Evolutionary conservation across 768 basidiomycete species (phyloP).

Genomic region (Tricholoma flavovirens): DNA sequence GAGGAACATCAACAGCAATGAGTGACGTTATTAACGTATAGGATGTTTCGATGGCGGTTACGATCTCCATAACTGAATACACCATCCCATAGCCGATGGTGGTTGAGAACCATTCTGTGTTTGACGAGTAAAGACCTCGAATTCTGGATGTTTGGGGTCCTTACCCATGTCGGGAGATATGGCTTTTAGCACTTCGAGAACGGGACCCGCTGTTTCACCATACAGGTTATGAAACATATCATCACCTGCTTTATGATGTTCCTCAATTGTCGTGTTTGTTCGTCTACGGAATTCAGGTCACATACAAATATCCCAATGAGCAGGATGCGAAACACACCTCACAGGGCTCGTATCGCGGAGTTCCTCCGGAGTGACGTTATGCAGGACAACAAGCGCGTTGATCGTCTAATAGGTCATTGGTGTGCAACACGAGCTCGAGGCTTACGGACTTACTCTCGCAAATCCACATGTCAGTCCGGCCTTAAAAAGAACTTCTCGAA

Average conservation of each 20-base stretch:
- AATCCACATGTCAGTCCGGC: conserved; percentile 53
- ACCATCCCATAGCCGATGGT: conserved; percentile 52
- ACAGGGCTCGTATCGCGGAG: conserved; percentile 41
- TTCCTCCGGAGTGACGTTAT: conserved; percentile 46
- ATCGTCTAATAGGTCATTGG: conserved; percentile 36
- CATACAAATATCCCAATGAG: neutral
- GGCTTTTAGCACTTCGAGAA: conserved; percentile 41
- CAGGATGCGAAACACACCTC: conserved; percentile 26
- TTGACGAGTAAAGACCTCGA: neutral
- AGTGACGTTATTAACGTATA: conserved; percentile 57
- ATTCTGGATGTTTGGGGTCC: conserved; percentile 10
- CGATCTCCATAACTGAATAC: conserved; percentile 43
- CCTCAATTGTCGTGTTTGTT: conserved; percentile 33
- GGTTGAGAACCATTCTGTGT: conserved; percentile 47
- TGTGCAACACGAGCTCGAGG: neutral
- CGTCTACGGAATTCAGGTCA: conserved; percentile 27
- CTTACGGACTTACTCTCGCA: conserved; percentile 37
- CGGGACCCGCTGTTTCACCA: conserved; percentile 45
- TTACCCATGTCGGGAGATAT: conserved; percentile 64
- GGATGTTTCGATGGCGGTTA: conserved; percentile 50
- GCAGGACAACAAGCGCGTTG: conserved; percentile 47
- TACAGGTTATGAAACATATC: conserved; percentile 45
- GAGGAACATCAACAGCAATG: conserved; percentile 56
- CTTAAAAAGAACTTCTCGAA: conserved; percentile 62
- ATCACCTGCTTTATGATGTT: conserved; percentile 37